phyloP scores from a whole-genome alignment of 345 rosid species.

The Ceriops decandra region DNA sequence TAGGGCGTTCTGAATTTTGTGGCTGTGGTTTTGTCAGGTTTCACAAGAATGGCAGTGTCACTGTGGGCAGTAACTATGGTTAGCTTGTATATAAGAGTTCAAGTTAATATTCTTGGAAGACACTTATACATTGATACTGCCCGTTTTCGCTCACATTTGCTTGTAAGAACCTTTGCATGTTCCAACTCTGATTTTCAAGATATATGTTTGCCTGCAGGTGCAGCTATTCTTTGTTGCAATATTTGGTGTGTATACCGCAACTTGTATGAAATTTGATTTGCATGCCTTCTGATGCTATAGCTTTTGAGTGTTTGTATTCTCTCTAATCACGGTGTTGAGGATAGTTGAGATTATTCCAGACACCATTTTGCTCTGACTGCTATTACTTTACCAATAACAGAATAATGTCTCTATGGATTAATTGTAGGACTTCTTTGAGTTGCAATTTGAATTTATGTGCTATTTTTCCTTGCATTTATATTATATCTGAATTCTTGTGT shows the following conservation, averaged over 20 bases:
- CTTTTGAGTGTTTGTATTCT: background rate
- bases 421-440: background rate
- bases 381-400: background rate
- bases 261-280: background rate
- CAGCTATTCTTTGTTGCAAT: background rate
- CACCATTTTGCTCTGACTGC: background rate
- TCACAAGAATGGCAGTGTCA: slow-evolving; percentile 73
- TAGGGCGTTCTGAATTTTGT: slow-evolving; percentile 15
- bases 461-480: slow-evolving; percentile 2
- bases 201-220: background rate
- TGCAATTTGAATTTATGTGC: background rate
- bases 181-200: background rate
- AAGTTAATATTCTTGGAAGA: slow-evolving; percentile 92
- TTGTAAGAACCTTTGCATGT: slow-evolving; percentile 48
- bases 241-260: background rate
- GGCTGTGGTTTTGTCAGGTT: slow-evolving; percentile 53
- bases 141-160: slow-evolving; percentile 55
- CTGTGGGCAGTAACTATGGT: slow-evolving; percentile 85
- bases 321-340: background rate
- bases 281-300: background rate
- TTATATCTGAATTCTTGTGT: background rate
- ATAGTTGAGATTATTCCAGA: background rate
- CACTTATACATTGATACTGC: slow-evolving; percentile 91
- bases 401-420: background rate
- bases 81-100: slow-evolving; percentile 83